Evolutionary conservation across 2,329 filamentous ascomycete genomes (phyloP).

Genomic region (Cordyceps pruinosa): DNA sequence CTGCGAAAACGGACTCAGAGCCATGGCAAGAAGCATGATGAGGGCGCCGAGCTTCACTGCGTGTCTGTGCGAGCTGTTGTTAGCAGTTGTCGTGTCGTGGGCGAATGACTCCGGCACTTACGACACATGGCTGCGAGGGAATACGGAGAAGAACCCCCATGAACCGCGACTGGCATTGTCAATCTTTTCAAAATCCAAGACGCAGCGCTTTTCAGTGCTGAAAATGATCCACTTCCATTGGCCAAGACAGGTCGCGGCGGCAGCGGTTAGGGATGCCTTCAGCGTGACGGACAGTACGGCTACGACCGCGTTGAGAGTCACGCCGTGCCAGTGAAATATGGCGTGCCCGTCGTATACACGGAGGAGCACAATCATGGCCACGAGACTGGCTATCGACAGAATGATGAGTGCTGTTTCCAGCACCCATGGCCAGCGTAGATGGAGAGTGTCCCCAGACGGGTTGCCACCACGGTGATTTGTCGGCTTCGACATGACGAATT

Average conservation of each 20-base stretch:
- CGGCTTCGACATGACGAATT: too few species aligned
- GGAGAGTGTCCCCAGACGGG: too few species aligned
- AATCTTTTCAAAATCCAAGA: slow-evolving; percentile 18
- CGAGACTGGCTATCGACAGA: too few species aligned
- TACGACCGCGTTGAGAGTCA: slow-evolving; percentile 18
- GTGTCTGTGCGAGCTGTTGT: background rate
- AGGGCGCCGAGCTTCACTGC: background rate
- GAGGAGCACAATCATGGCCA: too few species aligned
- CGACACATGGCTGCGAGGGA: slow-evolving; percentile 5
- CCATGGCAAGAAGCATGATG: background rate
- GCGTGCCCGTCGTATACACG: background rate
- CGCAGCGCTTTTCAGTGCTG: background rate
- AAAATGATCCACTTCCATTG: slow-evolving; percentile 20
- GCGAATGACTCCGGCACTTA: slow-evolving; percentile 1
- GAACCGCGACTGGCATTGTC: slow-evolving; percentile 16
- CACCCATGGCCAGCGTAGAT: too few species aligned
- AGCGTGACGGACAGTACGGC: slow-evolving; percentile 14
- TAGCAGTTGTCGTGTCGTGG: background rate
- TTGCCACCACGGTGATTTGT: too few species aligned
- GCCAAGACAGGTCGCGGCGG: slow-evolving; percentile 14
- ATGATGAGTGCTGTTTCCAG: too few species aligned
- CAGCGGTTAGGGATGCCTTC: slow-evolving; percentile 13
- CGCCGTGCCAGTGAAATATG: slow-evolving; percentile 14
- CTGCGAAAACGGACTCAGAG: background rate
- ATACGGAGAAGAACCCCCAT: slow-evolving; percentile 12